phyloP scores from a whole-genome alignment of 148 eudicot genomes.

The Spergularia bocconei region DNA sequence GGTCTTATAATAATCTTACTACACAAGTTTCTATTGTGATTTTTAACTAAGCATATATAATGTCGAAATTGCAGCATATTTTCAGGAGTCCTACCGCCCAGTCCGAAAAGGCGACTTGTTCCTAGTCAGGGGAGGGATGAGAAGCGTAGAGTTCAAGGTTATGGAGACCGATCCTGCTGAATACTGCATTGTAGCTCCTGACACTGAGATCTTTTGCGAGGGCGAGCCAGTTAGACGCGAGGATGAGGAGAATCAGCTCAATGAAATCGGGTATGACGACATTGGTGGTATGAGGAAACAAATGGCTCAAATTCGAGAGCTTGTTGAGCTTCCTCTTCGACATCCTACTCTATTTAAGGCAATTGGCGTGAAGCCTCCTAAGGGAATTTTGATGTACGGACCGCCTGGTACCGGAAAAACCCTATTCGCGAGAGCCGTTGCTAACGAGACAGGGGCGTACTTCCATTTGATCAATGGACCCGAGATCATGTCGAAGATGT shows the following conservation, averaged over 20 bases:
- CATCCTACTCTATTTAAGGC: constrained; percentile 73
- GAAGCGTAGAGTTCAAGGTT: constrained; percentile 70
- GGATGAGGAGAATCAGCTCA: constrained; percentile 59
- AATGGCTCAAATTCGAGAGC: constrained; percentile 77
- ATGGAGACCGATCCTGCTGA: constrained; percentile 73
- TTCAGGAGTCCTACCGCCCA: constrained; percentile 61
- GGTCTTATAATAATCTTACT: too few species aligned
- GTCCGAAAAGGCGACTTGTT: constrained; percentile 65
- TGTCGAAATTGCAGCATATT: constrained; percentile 43
- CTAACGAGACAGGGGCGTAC: constrained; percentile 80
- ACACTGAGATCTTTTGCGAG: constrained; percentile 75
- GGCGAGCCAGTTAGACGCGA: constrained; percentile 69
- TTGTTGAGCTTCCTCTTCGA: constrained; percentile 66
- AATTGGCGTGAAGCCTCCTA: constrained; percentile 76
- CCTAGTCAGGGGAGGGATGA: constrained; percentile 77
- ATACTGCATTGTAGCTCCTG: constrained; percentile 71
- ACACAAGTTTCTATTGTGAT: too few species aligned
- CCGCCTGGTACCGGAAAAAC: constrained; percentile 90
- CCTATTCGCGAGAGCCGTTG: constrained; percentile 65
- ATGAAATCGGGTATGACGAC: constrained; percentile 78
- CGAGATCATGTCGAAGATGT: constrained; percentile 73
- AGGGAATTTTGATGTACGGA: constrained; percentile 69
- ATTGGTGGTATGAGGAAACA: constrained; percentile 79
- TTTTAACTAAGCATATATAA: too few species aligned
- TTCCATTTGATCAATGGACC: constrained; percentile 74